Base-by-base conservation (phyloP, 2,329 filamentous ascomycete species). In the Penicillium hordei region DNA sequence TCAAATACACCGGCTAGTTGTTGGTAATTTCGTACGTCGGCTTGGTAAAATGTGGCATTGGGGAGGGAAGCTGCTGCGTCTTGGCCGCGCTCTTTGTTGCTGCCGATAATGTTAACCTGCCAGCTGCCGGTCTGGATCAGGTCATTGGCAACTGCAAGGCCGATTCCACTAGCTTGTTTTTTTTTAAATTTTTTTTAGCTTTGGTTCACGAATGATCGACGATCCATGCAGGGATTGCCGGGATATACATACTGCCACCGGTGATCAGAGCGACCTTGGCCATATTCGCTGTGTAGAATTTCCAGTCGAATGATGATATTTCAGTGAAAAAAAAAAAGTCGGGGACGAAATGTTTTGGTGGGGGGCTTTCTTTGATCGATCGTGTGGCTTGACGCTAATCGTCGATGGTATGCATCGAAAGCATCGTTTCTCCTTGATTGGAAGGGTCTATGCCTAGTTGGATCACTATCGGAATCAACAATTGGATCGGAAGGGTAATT, bases 161-260 rank as follows among this genome's bases (percentile, higher is more conserved):
- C 78, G 64, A 80, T 78, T 29, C 76, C 78, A 57, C 72, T 74
- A 52, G 75, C 76, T 77, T 33, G n/a, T n/a, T n/a, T n/a, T n/a
- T n/a, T n/a, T n/a, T n/a, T n/a, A n/a, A n/a, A n/a, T n/a, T n/a
- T 43, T 31, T 12, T 31, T 31, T 2, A 34, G 13, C 4, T 31
- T 48, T 23, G 29, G 42, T 56, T 7, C 52, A 39, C 23, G 13
- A 8, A 25, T 23, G 23, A n/a, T 39, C 19, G n/a, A 19, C n/a
- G 9, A 19, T 19, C 36, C 36, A n/a, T 39, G 36, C 7, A 21
- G 34, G 27, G 7, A 17, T 17, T 23, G 36, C 27, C 8, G 10
- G 8, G 23, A 4, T 19, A 1, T 3, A 51, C 55, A 45, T 58
- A 62, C 60, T 54, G 9, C 49, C 60, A 19, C 60, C 58, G 19